Evolutionary conservation across 192 early-diverging fungal genomes (phyloP).

Genomic region (Phycomyces nitens): DNA sequence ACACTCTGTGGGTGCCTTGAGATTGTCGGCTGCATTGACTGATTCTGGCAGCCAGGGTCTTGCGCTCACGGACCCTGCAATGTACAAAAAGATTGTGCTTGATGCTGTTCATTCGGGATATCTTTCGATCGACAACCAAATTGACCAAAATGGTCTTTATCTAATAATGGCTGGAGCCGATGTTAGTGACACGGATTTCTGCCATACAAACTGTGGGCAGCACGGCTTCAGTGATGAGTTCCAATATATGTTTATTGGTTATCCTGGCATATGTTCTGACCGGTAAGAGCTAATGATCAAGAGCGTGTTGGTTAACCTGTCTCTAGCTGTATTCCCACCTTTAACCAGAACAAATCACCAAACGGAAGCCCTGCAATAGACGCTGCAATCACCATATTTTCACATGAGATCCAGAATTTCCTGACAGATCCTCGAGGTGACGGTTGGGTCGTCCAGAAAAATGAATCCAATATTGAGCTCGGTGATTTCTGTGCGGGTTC

Average conservation of each 20-base stretch:
- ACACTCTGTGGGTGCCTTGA: conserved; percentile 30
- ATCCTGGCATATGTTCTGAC: conserved; percentile 27
- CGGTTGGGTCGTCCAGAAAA: conserved; percentile 25
- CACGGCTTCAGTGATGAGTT: conserved; percentile 30
- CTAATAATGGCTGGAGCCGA: conserved; percentile 25
- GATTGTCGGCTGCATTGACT: conserved; percentile 28
- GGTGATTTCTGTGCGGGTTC: conserved; percentile 29
- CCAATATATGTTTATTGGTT: conserved; percentile 36
- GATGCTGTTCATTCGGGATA: conserved; percentile 34
- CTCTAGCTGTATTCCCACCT: conserved; percentile 26
- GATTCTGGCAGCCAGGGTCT: conserved; percentile 25
- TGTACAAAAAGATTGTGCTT: conserved; percentile 26
- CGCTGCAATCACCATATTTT: conserved; percentile 32
- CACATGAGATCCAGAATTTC: conserved; percentile 37
- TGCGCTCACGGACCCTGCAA: conserved; percentile 15
- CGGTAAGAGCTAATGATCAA: conserved; percentile 7
- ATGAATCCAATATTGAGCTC: conserved; percentile 15
- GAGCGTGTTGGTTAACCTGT: background rate
- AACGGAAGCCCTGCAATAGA: conserved; percentile 33
- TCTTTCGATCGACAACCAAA: conserved; percentile 18
- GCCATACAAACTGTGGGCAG: conserved; percentile 28
- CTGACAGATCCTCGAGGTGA: conserved; percentile 33
- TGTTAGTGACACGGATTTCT: conserved; percentile 29
- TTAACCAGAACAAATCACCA: conserved; percentile 30
- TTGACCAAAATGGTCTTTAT: conserved; percentile 35